These are phyloP conservation scores for Penicillium crustosum DNA, from an alignment of 2,329 filamentous ascomycete species.

Conservation along the genomic window DNA sequence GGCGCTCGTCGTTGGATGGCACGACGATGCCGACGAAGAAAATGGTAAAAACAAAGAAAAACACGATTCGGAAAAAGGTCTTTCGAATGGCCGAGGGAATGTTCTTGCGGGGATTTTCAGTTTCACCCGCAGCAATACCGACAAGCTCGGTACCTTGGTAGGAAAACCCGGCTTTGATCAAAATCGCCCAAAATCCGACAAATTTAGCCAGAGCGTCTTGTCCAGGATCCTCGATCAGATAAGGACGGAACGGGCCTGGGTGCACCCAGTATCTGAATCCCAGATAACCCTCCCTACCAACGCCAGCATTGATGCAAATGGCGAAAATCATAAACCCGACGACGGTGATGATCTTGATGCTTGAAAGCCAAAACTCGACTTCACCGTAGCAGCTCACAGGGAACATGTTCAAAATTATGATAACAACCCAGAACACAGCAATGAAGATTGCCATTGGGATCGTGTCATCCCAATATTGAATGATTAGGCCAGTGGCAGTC, in stretches of 20 bases:
- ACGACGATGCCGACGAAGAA: slow-evolving; percentile 72
- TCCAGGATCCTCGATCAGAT: slow-evolving; percentile 76
- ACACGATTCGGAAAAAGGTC: slow-evolving; percentile 73
- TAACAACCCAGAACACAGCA: slow-evolving; percentile 10
- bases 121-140: slow-evolving; percentile 74
- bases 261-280: slow-evolving; percentile 12
- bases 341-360: slow-evolving; percentile 10
- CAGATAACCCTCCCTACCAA: slow-evolving; percentile 5
- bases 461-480: slow-evolving; percentile 8
- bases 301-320: slow-evolving; percentile 51
- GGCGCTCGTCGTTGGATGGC: slow-evolving; percentile 58
- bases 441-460: slow-evolving; percentile 11
- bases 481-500: slow-evolving; percentile 8
- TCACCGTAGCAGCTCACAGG: slow-evolving; percentile 10
- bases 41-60: slow-evolving; percentile 50
- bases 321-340: slow-evolving; percentile 59
- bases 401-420: slow-evolving; percentile 10
- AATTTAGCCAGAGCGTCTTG: slow-evolving; percentile 68
- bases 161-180: slow-evolving; percentile 45
- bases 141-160: slow-evolving; percentile 68
- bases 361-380: slow-evolving; percentile 11
- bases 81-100: slow-evolving; percentile 71
- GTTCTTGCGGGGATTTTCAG: slow-evolving; percentile 67
- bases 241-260: slow-evolving; percentile 56
- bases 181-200: slow-evolving; percentile 58